A percentile compares a stretch with the other conserved stretches of the same genome.
These are phyloP conservation scores for Capsella bursapastoris DNA, from an alignment of 345 rosid genomes.

Conservation along the genomic window DNA sequence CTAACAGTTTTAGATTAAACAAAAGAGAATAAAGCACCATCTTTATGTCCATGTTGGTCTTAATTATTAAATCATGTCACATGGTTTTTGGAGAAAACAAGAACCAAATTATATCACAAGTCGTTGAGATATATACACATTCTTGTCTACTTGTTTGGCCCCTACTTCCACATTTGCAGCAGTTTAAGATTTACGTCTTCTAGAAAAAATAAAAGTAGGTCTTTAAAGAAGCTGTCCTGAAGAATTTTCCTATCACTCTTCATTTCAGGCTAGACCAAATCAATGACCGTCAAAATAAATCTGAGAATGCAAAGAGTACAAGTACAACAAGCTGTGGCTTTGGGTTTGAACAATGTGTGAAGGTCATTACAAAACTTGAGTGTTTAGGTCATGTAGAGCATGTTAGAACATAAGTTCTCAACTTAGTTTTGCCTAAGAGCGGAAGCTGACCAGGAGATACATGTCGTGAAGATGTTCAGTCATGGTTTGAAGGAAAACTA, in stretches of 20 bases:
- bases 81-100: too few species aligned
- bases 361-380: not conserved
- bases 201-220: not conserved
- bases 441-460: not conserved
- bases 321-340: not conserved
- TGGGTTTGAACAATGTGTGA: not conserved
- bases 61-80: too few species aligned
- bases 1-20: too few species aligned
- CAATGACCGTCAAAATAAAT: not conserved
- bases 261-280: not conserved
- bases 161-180: too few species aligned
- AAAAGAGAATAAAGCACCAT: too few species aligned
- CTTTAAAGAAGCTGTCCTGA: not conserved
- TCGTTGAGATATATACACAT: too few species aligned
- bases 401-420: not conserved
- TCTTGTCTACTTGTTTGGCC: too few species aligned
- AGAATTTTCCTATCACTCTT: not conserved
- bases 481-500: conserved; percentile 66
- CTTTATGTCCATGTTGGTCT: too few species aligned
- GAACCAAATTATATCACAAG: too few species aligned
- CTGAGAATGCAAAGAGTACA: not conserved
- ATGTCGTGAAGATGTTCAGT: conserved; percentile 71
- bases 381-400: conserved; percentile 20
- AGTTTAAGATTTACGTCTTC: too few species aligned
- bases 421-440: not conserved